Base-by-base conservation (phyloP, 192 early-diverging fungal species). In the Rhizophlyctis rosea region DNA sequence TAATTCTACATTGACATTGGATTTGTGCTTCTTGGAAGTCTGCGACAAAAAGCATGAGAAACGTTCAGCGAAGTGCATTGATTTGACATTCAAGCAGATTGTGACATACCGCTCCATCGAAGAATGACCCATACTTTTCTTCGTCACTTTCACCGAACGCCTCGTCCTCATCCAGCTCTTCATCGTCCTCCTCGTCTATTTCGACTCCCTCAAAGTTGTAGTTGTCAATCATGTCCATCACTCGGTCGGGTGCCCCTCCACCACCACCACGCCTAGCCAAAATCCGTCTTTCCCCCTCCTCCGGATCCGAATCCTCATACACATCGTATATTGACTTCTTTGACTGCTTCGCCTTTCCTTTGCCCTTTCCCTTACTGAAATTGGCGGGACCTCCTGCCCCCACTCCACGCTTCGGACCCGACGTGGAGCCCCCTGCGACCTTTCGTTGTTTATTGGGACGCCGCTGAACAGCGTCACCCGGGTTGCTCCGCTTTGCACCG, bases 141-240 rank as follows among this genome's bases (percentile, higher is more conserved):
- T 94, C 91, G 59, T 95, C 93, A 47, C 76, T 79, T 14, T 86
- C 86, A 51, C 92, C 81, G 75, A 95, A 95, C 3, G 93, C 93
- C 29, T 88, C 91, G 62, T 98, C 93, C 39, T 91, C 90, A 34
- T 90, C 86, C 50, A 96, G 94, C 57, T 96, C 93, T 65, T 98
- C 93, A 64, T 98, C 93, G 67, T 98, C 92, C 57, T 94, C 91
- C 3, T 82, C 76, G 25, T 89, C 83, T 34, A 96, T 90, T 25
- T 82, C 74, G 34, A 87, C 89, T 4, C 84, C 80, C 54, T 91
- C 81, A 71, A 88, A 91, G 59, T 89, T 85, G 49, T 82, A 79
- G 61, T 84, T 85, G 13, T 84, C 83, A 35, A 86, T 81, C 39
- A 79, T 71, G 54, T 88, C 87, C 52, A 86, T 57, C 23, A 29